A percentile compares a stretch with the other conserved stretches of the same genome.
Evolutionary conservation across 192 early-diverging fungal genomes (phyloP).

Genomic region (Coemansia guatemalensis): DNA sequence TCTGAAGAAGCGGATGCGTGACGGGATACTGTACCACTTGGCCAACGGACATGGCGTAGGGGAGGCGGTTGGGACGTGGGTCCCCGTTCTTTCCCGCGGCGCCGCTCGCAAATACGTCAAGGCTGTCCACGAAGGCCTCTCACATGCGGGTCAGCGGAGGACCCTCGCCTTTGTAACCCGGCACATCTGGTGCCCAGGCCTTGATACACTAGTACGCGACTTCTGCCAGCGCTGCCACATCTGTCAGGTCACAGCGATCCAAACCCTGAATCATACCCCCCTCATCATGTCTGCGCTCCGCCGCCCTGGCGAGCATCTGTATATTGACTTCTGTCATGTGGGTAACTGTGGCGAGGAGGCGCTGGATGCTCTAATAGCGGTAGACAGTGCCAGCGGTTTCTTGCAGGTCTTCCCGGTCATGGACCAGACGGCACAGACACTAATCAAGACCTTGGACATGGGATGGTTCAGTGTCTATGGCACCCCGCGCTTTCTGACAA

Average conservation of each 20-base stretch:
- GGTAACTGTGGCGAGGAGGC: conserved; percentile 6
- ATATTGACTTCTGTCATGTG: conserved; percentile 20
- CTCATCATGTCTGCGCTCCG: background rate
- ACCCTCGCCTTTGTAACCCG: background rate
- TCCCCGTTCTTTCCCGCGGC: no score
- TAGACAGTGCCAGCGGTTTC: conserved; percentile 16
- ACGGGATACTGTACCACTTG: no score
- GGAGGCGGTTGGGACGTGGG: no score
- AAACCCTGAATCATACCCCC: conserved; percentile 6
- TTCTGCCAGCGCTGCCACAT: background rate
- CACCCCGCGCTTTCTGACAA: conserved; percentile 3
- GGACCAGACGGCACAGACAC: background rate
- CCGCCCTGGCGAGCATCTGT: conserved; percentile 11
- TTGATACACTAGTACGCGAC: background rate
- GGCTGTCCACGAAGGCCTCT: conserved; percentile 4
- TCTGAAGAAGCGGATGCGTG: no score
- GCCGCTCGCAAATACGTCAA: no score
- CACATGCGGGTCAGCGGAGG: conserved; percentile 10
- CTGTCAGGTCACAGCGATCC: conserved; percentile 19
- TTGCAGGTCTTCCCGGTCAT: conserved; percentile 7
- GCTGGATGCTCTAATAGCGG: conserved; percentile 5
- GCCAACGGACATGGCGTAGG: no score
- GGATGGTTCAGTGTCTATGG: conserved; percentile 17
- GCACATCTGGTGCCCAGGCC: background rate
- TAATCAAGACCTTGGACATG: background rate